Conservation (phyloP, 495 filamentous ascomycete genomes). For the Aspergillus diversus region DNA sequence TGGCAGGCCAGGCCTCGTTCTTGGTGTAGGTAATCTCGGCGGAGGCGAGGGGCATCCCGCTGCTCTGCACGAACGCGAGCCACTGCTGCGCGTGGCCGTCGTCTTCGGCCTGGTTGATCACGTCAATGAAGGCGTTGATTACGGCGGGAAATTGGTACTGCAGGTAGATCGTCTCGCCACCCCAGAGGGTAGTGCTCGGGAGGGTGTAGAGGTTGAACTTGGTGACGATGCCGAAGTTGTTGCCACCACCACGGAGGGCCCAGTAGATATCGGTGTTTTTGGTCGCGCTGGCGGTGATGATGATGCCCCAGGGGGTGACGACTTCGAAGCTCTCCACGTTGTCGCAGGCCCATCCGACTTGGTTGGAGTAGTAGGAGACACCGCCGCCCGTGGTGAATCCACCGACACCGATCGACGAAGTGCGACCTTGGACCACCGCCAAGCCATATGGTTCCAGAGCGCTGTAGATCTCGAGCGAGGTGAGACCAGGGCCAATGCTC, state of each 20-base stretch:
- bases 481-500: slow-evolving; percentile 33
- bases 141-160: slow-evolving; percentile 14
- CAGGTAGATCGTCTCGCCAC: slow-evolving; percentile 11
- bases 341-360: slow-evolving; percentile 56
- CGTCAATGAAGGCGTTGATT: slow-evolving; percentile 18
- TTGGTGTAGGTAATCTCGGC: slow-evolving; percentile 46
- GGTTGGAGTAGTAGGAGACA: slow-evolving; percentile 43
- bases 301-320: slow-evolving; percentile 47
- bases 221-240: slow-evolving; percentile 56
- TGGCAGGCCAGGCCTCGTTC: slow-evolving; percentile 40
- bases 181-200: slow-evolving; percentile 7
- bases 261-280: slow-evolving; percentile 51
- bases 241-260: slow-evolving; percentile 56
- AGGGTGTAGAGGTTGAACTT: slow-evolving; percentile 46
- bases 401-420: slow-evolving; percentile 57
- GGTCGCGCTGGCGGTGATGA: slow-evolving; percentile 42
- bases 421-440: slow-evolving; percentile 59
- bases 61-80: slow-evolving; percentile 40
- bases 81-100: slow-evolving; percentile 50
- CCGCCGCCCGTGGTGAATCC: slow-evolving; percentile 50
- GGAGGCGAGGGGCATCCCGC: slow-evolving; percentile 35
- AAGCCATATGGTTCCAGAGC: slow-evolving; percentile 51
- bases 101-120: slow-evolving; percentile 5
- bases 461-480: slow-evolving; percentile 51
- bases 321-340: slow-evolving; percentile 49